Base-by-base conservation (phyloP, 768 basidiomycete genomes). In the Hortiboletus flavorubellus region DNA sequence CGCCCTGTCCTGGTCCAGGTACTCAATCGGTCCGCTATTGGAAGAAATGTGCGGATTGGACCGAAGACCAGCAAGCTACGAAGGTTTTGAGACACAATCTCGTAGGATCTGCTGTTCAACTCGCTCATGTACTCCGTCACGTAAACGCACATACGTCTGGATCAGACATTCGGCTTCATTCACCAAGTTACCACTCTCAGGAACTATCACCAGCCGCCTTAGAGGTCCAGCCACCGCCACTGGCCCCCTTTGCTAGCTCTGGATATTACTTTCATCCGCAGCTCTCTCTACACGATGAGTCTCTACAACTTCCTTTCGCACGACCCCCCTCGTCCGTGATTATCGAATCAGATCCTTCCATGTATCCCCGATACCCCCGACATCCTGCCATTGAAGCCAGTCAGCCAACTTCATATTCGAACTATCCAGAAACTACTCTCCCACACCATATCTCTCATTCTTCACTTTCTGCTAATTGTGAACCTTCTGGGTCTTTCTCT, bases 11-110 rank as follows among this genome's bases (percentile, higher is more conserved):
- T 16, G 68, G 71, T 40, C 61, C 23, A 48, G 72, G 72, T n/a
- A 54, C 70, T 5, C 56, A 70, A 21, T 47, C 65, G 0, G 39
- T 51, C 7, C 78, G 78, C 29, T 61, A 75, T 12, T 91, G 89
- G 89, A 82, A 81, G 59, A 71, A 75, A 30, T 86, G 85, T 64
- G 71, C 76, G 9, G 89, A 91, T 65, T 91, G 89, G 89, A 91
- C 89, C 0, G 86, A 90, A 66, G 82, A 78, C 47, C 77, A 77
- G 44, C 87, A 90, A 64, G 89, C 87, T 3, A 80, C 82, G 8
- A 76, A 75, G 9, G 76, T 86, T 15, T 67, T 89, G 53, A 80
- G 78, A 43, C 89, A 91, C 62, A 77, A 82, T 46, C 74, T 91
- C 41, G 73, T 82, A 39, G 89, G 88, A 30, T 80, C 85, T 29